These are phyloP conservation scores for Erigeron canadensis DNA, from an alignment of 129 eudicot species.

Conservation along the genomic window DNA sequence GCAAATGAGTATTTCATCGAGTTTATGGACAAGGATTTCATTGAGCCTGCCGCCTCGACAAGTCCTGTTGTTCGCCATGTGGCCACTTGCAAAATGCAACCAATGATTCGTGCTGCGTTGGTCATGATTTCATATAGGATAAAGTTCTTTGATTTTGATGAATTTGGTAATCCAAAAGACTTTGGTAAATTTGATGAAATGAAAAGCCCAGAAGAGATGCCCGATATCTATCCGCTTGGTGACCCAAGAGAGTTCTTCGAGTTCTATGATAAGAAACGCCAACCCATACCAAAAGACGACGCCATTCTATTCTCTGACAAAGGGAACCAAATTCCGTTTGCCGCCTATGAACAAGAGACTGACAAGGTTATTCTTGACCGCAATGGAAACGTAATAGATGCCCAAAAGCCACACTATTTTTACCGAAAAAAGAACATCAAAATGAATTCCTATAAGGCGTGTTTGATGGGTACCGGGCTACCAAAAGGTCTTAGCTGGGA, in stretches of 20 bases:
- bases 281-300: background rate
- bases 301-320: too few species aligned
- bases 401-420: background rate
- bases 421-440: slow-evolving; percentile 16
- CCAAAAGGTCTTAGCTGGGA: slow-evolving; percentile 25
- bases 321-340: slow-evolving; percentile 14
- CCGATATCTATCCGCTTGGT: slow-evolving; percentile 30
- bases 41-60: slow-evolving; percentile 22
- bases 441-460: slow-evolving; percentile 29
- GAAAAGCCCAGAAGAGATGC: slow-evolving; percentile 28
- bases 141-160: slow-evolving; percentile 46
- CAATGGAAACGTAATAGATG: background rate
- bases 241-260: slow-evolving; percentile 30
- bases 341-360: too few species aligned
- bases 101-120: slow-evolving; percentile 39
- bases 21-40: slow-evolving; percentile 37
- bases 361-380: too few species aligned
- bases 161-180: slow-evolving; percentile 34
- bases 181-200: slow-evolving; percentile 35
- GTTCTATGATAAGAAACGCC: background rate
- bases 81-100: slow-evolving; percentile 49
- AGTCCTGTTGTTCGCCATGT: slow-evolving; percentile 21
- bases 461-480: slow-evolving; percentile 42
- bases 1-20: too few species aligned
- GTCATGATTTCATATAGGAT: slow-evolving; percentile 34